Evolutionary conservation across 1,284 basidiomycete genomes (phyloP), one percentile per base, ranked within the genome.

Genomic region (Sporisorium exsertum): DNA sequence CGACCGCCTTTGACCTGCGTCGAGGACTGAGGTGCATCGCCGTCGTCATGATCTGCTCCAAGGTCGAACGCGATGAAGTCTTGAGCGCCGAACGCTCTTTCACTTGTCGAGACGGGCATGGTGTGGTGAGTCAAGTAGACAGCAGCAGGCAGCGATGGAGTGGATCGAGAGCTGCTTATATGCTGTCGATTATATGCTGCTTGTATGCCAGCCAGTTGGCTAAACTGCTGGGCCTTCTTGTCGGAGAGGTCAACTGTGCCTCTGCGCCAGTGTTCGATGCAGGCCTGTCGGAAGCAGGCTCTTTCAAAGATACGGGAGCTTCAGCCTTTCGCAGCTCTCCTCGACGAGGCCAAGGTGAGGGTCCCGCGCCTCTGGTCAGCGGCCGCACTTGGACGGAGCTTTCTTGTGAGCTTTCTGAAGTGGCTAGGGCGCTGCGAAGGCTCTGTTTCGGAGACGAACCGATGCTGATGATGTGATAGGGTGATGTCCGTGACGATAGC

Each of bases 51-150:
- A 8, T 67, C 78, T 16, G 52, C 69, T 18, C 65, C 78, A 59
- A 81, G 66, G 66, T 82, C 78, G 40, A 83, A 82, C 1, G 80
- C 63, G 59, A 83, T 82, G 47, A 68, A 83, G 61, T 83, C 81
- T 18, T 74, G 62, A 5, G 74, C 67, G 22, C 74, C 74, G 16
- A 73, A 77, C 43, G 62, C 64, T 33, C 51, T 67, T 27, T 72
- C 70, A 3, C 64, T 60, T 13, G 69, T 57, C 26, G 64, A 22
- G 20, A 59, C 69, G 2, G 69, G 69, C 69, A 72, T 72, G 13
- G 27, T 64, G 24, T 16, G 43, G 29, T 29, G 37, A 27, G 37
- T 13, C 18, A 7, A 15, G 20, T 15, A n/a, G 47, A 27, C 16
- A 24, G 26, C 16, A 24, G 26, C 10, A 3, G 35, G 20, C 22